A percentile compares a stretch with the other conserved stretches of the same genome.
Evolutionary conservation across 2,329 filamentous ascomycete genomes (phyloP).

Genomic region (Trichoderma guizhouense): DNA sequence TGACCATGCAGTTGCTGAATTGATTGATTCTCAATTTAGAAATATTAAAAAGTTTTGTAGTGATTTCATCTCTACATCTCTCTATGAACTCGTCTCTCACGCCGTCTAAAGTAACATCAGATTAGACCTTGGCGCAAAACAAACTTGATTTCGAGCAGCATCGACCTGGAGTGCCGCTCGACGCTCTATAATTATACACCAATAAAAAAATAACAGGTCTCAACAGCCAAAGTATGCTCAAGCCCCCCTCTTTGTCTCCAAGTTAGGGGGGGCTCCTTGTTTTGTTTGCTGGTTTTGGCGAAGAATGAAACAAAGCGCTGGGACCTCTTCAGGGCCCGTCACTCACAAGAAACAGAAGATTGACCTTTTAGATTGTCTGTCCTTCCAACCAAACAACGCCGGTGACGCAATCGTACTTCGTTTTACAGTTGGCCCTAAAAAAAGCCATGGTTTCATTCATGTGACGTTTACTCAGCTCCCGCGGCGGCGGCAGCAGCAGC

Average conservation of each 20-base stretch:
- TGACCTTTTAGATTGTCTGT: constrained; percentile 31
- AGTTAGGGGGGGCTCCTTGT: constrained; percentile 21
- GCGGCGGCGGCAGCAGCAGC: constrained; percentile 7
- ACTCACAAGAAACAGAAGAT: constrained; percentile 22
- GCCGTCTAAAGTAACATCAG: constrained; percentile 42
- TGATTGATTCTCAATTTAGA: neutral
- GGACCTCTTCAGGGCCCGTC: constrained; percentile 24
- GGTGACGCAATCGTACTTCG: constrained; percentile 18
- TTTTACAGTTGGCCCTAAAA: constrained; percentile 1
- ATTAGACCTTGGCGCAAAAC: constrained; percentile 40
- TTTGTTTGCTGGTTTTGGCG: constrained; percentile 22
- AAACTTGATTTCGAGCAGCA: constrained; percentile 29
- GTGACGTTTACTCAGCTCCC: constrained; percentile 4
- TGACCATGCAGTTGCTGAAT: neutral
- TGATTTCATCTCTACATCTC: constrained; percentile 39
- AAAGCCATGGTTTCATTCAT: constrained; percentile 2
- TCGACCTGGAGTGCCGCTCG: constrained; percentile 36
- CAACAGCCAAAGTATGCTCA: constrained; percentile 29
- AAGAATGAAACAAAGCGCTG: constrained; percentile 27
- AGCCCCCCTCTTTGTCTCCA: constrained; percentile 27
- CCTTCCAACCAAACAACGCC: constrained; percentile 28
- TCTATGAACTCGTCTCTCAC: constrained; percentile 32
- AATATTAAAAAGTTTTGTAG: constrained; percentile 22
- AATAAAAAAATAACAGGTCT: constrained; percentile 24
- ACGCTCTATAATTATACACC: constrained; percentile 39